Evolutionary conservation across 2,329 filamentous ascomycete species (phyloP), one percentile per base, ranked within the genome.

Genomic region (Penicillium sp.): DNA sequence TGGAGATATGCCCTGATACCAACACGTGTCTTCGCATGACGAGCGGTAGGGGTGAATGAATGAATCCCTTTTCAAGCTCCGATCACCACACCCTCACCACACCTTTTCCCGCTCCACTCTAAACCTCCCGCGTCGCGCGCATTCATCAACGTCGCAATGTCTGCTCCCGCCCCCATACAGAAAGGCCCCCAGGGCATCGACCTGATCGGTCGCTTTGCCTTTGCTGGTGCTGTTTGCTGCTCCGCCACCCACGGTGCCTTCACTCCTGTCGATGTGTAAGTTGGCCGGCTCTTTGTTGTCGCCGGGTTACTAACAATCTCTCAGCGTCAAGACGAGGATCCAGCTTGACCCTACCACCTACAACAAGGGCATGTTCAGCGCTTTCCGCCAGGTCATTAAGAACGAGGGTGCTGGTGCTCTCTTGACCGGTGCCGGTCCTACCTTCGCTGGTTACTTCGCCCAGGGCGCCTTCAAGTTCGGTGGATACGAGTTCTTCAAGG

Each of bases 231-330:
- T 66, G 79, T 97, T 81, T 95, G 93, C 86, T 98, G 93, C 78
- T 93, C 91, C 66, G 79, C 97, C 78, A 98, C 93, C 71, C 93
- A 98, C 83, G 93, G 92, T 75, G 87, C 82, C 70, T 84, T 97
- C 67, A 98, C 93, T 64, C 93, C 93, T 71, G 90, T 98, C 75
- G 93, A 98, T 88, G 93, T 98, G 92, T 97, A 93, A 76, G 92
- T 88, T 18, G 15, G 15, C 15, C 15, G 15, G 15, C 15, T 18
- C 15, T 18, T 18, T 18, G 15, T 18, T 18, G 15, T 18, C 15
- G 15, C 15, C 15, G 15, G 15, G 15, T 18, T 18, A 18, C 15
- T 18, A 18, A 42, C 43, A 7, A 56, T 31, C 38, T 51, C 4
- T 15, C 71, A 95, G 89, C 77, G 88, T 95, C 81, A 95, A 95